These are phyloP conservation scores for Poa pratensis DNA, from an alignment of 176 grass and related monocot genomes.

Conservation along the genomic window DNA sequence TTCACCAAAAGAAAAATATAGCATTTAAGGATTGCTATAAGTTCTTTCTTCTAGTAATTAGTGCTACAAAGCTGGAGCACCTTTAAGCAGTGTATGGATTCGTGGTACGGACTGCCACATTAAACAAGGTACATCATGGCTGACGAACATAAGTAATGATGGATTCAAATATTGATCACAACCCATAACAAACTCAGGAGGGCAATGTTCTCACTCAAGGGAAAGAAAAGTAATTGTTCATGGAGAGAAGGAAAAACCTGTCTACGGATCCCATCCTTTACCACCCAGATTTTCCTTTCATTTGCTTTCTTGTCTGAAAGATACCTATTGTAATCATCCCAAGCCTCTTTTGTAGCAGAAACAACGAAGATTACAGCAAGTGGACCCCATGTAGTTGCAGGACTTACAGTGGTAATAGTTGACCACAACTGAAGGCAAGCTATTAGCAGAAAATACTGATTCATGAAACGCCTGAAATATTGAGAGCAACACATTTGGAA, in stretches of 20 bases:
- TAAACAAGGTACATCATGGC: neutral
- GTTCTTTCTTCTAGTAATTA: neutral
- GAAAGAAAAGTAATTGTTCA: conserved; percentile 17
- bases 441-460: conserved; percentile 93
- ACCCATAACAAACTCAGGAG: conserved; percentile 5
- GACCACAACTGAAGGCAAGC: conserved; percentile 94
- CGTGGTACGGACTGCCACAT: neutral
- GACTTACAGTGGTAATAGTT: conserved; percentile 84
- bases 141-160: conserved; percentile 27
- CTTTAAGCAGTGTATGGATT: conserved; percentile 18
- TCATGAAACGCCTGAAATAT: conserved; percentile 91
- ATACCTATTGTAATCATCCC: conserved; percentile 98
- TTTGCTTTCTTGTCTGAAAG: conserved; percentile 94
- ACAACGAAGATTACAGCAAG: conserved; percentile 90
- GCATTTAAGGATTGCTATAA: neutral
- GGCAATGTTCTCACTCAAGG: neutral
- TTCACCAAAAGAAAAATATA: neutral
- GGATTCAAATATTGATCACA: conserved; percentile 19
- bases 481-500: conserved; percentile 9
- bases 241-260: conserved; percentile 54
- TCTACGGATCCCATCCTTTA: conserved; percentile 68
- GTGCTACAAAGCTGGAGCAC: neutral
- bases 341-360: conserved; percentile 95
- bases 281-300: conserved; percentile 76
- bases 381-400: conserved; percentile 90